Evolutionary conservation across 2,329 filamentous ascomycete species (phyloP), one percentile per base, ranked within the genome.

Genomic region (Fusarium aywerte): DNA sequence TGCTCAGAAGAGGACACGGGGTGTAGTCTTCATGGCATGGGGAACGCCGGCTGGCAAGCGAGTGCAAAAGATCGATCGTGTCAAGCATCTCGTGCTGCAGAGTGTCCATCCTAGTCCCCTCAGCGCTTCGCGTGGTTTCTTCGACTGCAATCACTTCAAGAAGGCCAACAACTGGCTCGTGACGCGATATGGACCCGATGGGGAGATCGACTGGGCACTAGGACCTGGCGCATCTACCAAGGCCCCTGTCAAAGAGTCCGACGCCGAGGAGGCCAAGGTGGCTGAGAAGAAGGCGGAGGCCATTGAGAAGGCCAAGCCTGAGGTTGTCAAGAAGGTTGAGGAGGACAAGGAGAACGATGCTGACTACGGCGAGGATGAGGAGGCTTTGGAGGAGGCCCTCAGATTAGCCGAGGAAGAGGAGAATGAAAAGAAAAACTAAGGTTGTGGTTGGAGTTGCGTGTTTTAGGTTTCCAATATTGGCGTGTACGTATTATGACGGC

Each of bases 1-100:
- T 3, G 91, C 91, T 1, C 88, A 90, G 75, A 89, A 91, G 70
- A 86, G 93, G 42, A 89, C 87, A 0, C 84, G 85, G 27, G 96
- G 96, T 3, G 95, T 99, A 2, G 96, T 97, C 6, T 99, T 97
- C 76, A 82, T 99, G 78, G 95, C 95, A 1, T 99, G 96, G 96
- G 96, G 96, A 16, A 89, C 84, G 7, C 92, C 93, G 2, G 96
- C 96, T 0, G 91, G 89, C 56, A 91, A 92, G 80, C 84, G 94
- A 56, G 92, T 96, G 21, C 80, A 85, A 39, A 90, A 89, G 70
- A 84, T 98, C 51, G 90, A 96, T 74, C 82, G 79, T 49, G 83
- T 87, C 67, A 89, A 85, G 73, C 95, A 99, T 80, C 84, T 92
- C 43, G 92, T 99, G 35, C 82, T 99, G 68, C 89, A 91, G 79